Conservation (phyloP, 1,139 yeast genomes). For the Tardiomyces blankii region DNA sequence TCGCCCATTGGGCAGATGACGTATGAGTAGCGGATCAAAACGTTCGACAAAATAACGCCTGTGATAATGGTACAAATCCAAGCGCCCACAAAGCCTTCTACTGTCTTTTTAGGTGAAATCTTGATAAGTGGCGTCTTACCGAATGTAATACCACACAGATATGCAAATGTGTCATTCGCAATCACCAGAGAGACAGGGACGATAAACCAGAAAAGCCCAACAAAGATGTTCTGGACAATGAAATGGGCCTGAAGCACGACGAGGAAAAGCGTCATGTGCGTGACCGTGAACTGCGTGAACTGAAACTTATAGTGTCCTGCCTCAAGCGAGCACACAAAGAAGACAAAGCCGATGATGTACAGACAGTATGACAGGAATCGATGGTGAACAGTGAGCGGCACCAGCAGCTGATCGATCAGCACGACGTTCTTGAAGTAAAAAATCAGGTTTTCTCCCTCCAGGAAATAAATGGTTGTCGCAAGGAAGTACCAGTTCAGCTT, state of each 20-base stretch:
- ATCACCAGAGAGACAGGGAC: constrained; percentile 87
- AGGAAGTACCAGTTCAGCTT: constrained; percentile 74
- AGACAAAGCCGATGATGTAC: constrained; percentile 79
- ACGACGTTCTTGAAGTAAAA: constrained; percentile 44
- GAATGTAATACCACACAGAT: constrained; percentile 92
- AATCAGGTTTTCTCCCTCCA: constrained; percentile 79
- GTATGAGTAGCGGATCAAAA: constrained; percentile 57
- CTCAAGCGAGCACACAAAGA: constrained; percentile 81
- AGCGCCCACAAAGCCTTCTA: constrained; percentile 96
- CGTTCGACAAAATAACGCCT: constrained; percentile 53
- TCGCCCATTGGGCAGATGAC: constrained; percentile 82
- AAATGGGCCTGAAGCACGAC: constrained; percentile 94
- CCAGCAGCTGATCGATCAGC: constrained; percentile 30
- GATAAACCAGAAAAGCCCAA: constrained; percentile 90
- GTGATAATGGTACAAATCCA: constrained; percentile 87
- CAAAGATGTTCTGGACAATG: constrained; percentile 78
- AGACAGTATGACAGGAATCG: constrained; percentile 73
- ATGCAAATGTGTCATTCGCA: constrained; percentile 92
- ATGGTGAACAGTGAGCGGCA: constrained; percentile 53
- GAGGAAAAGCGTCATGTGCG: constrained; percentile 84
- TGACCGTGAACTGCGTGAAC: constrained; percentile 85
- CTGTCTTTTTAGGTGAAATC: constrained; percentile 93
- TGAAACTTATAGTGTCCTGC: constrained; percentile 87
- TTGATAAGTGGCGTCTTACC: constrained; percentile 89
- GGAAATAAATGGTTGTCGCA: constrained; percentile 71